Evolutionary conservation across 768 basidiomycete genomes (phyloP), one percentile per base, ranked within the genome.

Genomic region (Leccinum incarnatum): DNA sequence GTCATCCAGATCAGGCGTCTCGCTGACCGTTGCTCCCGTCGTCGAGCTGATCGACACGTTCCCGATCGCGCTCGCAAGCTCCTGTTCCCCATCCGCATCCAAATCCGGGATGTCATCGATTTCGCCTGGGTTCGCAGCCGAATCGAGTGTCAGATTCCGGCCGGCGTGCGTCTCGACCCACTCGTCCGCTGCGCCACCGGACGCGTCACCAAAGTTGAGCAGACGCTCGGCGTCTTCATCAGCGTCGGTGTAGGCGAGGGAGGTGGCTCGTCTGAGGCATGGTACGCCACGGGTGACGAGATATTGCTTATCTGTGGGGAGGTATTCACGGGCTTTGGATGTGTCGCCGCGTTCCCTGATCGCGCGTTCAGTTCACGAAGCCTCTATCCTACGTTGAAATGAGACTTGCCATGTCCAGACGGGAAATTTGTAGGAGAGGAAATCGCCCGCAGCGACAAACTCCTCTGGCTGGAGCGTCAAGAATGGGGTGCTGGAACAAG

Each of bases 111-210:
- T 95, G 67, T 95, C 93, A 57, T 86, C 85, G 67, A 95, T 93
- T 54, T 75, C 78, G 10, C 84, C 84, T 25, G 85, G 80, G 61
- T 88, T 85, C 11, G 77, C 77, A 3, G 80, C 79, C 5, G 81
- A 79, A 62, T 86, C 83, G 51, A 75, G 59, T 21, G 78, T 75
- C 15, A 78, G 23, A 65, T 82, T 82, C 63, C 91, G 84, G 4
- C 91, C 90, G 0, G 95, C 89, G 70, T 99, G 97, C 11, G 97
- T 99, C 73, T 98, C 94, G 19, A 99, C 97, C 97, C 97, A 99
- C 65, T 98, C 96, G 59, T 97, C 95, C 15, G 80, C 87, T 8
- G 79, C 76, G 5, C 77, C 77, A 12, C 76, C 77, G 4, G 81
- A 81, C 14, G 83, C 77, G 67, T 87, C 88, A 1, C 82, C 91